Evolutionary conservation across 495 filamentous ascomycete species (phyloP), one percentile per base, ranked within the genome.

Genomic region (Hypoxylon intermedium): DNA sequence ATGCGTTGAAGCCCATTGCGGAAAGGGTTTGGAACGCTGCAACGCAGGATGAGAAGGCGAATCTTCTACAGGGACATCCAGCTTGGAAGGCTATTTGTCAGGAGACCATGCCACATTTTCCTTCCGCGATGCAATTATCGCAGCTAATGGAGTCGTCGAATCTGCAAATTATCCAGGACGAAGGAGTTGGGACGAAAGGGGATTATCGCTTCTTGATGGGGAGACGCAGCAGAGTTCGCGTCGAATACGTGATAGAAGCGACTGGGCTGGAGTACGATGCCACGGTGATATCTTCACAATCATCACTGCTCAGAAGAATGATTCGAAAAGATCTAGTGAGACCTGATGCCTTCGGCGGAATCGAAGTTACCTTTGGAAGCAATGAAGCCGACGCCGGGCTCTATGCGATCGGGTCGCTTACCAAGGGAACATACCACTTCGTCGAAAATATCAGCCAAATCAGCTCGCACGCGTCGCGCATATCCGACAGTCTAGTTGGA

Each of bases 321-420:
- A 18, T 41, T 30, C 36, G 15, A 12, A 40, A 42, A 20, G 24
- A 18, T 0, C 23, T 52, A 6, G 24, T 52, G 0, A 20, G 28
- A 6, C 13, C 21, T 1, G 48, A 52, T 11, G 12, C 9, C 20
- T 18, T 16, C 6, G 48, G 48, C 19, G 48, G 48, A 18, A 41
- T 52, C 13, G 19, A 42, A 11, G 48, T 42, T 11, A 12, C 21
- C 4, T 40, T 41, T 15, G 33, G 23, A 31, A 11, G 31, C 24
- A 9, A 28, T 21, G 19, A 26, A 20, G 34, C 23, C 2, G 23
- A 21, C 6, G 23, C 48, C 19, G 21, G 23, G 12, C 13, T 52
- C 21, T 52, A 41, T 15, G 48, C 34, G 5, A 40, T 52, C 48
- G 48, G 48, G 11, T 52, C 48, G 11, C 48, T 52, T 31, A 52